Evolutionary conservation across 2,329 filamentous ascomycete genomes (phyloP), one percentile per base, ranked within the genome.

Genomic region (Aspergillus ustus): DNA sequence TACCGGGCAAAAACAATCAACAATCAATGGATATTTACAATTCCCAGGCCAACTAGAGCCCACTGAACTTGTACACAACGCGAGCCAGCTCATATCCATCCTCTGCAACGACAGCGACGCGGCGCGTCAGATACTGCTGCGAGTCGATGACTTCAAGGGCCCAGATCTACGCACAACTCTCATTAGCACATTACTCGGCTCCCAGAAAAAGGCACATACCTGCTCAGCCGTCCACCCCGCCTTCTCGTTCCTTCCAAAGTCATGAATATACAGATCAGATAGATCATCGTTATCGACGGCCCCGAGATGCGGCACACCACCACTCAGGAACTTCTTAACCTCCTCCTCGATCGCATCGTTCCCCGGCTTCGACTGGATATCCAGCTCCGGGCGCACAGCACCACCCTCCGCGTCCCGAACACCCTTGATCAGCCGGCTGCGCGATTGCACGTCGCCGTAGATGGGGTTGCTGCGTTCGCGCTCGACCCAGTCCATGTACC

Each of bases 401-500:
- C 60, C 34, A 1, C 60, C 56, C 17, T 59, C 60, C 9, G n/a
- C 52, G 3, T 48, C 40, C 29, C 43, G 28, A 13, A 52, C 52
- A 3, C 60, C 60, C 17, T 56, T 29, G 28, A 62, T 46, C 11
- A 62, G 52, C n/a, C 48, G 44, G 22, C 60, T 62, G 44, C 56
- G 56, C n/a, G 51, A 52, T 13, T 48, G 7, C 4, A 52, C 51
- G 19, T 62, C 46, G 6, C 60, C 60, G 37, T 62, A 62, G 50
- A 62, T 44, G 11, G 56, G 60, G 44, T 62, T 62, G 51, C 50
- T 56, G 43, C 60, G 60, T 34, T 55, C 56, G 7, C 60, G 55
- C 29, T 62, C 60, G 5, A 34, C 49, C 60, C 60, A 62, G 52
- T 62, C 60, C 60, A 62, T 62, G 37, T 56, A 52, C 25, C 60